Evolutionary conservation across 2,329 filamentous ascomycete species (phyloP), one percentile per base, ranked within the genome.

Genomic region (Lecanicillium sp.): DNA sequence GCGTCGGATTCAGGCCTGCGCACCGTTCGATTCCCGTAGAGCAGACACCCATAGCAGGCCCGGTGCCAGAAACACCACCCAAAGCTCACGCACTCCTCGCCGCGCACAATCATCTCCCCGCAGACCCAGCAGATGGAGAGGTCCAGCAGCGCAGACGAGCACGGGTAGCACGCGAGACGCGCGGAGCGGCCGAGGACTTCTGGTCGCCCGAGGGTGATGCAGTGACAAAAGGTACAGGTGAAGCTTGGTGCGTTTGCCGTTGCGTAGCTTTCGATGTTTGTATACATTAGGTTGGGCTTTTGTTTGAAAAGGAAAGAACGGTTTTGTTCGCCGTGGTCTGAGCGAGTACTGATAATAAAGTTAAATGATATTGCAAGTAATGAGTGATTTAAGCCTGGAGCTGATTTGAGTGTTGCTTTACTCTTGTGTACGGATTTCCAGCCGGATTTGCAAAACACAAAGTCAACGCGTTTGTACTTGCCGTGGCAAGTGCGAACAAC

Each of bases 21-120:
- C 43, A 68, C 51, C 11, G 56, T 46, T 43, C 56, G 60, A 40
- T 54, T 64, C 14, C 72, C 69, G 41, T 62, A 77, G 29, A 77
- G 55, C 44, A 78, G 50, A 50, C 72, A 78, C 13, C 73, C 72
- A 52, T 74, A 78, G 51, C 72, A 78, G 1, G 55, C 60, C 29
- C 62, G 60, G 49, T 78, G 74, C 74, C 72, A 78, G 50, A 78
- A 78, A 48, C 71, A 76, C 73, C 69, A 77, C 0, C 72, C 72
- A n/a, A 77, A 60, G 46, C 71, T 76, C 29, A 77, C 69, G 44
- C 69, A 71, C 42, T 77, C 72, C 17, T 72, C 66, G 1, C 62
- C 69, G 18, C 72, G 68, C 27, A 65, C 64, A 11, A 78, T 64
- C 31, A 73, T 54, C 52, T 76, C 71, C 15, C 73, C 71, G 45